phyloP scores from a whole-genome alignment of 176 grass and related monocot species.

The Juncus inflexus region DNA sequence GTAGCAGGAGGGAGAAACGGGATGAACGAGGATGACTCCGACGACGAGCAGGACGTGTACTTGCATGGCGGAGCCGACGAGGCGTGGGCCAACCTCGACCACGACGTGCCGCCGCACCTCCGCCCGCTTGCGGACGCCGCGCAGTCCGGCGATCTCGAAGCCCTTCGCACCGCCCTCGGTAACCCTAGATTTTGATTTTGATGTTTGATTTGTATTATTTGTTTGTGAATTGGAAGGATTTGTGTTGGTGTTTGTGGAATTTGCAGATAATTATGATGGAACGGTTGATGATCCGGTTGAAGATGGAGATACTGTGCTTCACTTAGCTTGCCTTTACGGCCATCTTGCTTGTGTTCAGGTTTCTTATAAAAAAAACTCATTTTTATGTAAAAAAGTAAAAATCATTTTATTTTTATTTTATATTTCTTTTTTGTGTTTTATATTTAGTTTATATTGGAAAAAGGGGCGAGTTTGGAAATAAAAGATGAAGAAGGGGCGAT shows the following conservation, averaged over 20 bases:
- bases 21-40: conserved; percentile 28
- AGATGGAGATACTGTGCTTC: conserved; percentile 96
- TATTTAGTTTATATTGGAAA: conserved; percentile 58
- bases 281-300: conserved; percentile 96
- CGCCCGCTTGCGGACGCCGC: conserved; percentile 64
- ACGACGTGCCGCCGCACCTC: conserved; percentile 60
- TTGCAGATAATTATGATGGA: conserved; percentile 52
- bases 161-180: conserved; percentile 65
- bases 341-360: conserved; percentile 93
- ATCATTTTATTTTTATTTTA: background rate
- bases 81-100: conserved; percentile 39
- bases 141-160: conserved; percentile 52
- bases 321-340: conserved; percentile 93
- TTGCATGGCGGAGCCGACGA: conserved; percentile 40
- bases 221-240: too few species aligned
- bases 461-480: conserved; percentile 71
- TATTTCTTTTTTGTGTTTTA: conserved; percentile 2
- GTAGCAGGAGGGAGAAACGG: conserved; percentile 46
- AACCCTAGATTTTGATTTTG: conserved; percentile 8
- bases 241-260: background rate
- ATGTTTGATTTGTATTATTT: too few species aligned
- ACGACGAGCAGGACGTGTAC: conserved; percentile 22
- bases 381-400: conserved; percentile 5
- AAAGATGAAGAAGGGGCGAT: conserved; percentile 97
- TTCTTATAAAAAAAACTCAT: background rate